These are phyloP conservation scores for Farysia itapuensis DNA, from an alignment of 1,284 basidiomycete genomes.

Conservation along the genomic window DNA sequence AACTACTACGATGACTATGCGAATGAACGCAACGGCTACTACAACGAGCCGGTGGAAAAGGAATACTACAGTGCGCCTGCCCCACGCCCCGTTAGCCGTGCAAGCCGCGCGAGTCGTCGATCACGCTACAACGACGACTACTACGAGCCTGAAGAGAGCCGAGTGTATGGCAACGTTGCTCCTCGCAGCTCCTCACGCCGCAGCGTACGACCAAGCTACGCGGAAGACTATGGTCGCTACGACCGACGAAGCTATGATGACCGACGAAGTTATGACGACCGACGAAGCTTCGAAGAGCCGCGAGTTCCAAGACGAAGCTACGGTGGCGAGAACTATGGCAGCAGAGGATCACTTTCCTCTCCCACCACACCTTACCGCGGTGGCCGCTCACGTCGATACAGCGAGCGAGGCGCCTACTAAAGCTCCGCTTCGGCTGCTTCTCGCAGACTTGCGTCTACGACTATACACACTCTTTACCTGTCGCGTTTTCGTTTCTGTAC, in stretches of 20 bases:
- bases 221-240: slow-evolving; percentile 14
- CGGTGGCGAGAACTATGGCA: slow-evolving; percentile 18
- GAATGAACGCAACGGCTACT: slow-evolving; percentile 27
- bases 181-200: slow-evolving; percentile 18
- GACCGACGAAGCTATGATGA: slow-evolving; percentile 12
- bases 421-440: too few relatives aligned
- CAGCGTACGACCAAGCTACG: slow-evolving; percentile 2
- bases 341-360: slow-evolving; percentile 21
- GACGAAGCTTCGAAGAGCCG: too few relatives aligned
- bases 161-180: slow-evolving; percentile 32
- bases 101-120: slow-evolving; percentile 26
- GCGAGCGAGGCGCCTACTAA: slow-evolving; percentile 38
- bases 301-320: slow-evolving; percentile 16
- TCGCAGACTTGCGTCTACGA: too few relatives aligned
- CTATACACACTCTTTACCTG: too few relatives aligned
- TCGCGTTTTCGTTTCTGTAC: too few relatives aligned
- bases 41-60: slow-evolving; percentile 12
- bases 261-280: slow-evolving; percentile 26
- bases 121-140: slow-evolving; percentile 37
- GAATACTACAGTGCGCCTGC: slow-evolving; percentile 17
- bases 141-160: slow-evolving; percentile 30
- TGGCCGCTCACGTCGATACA: slow-evolving; percentile 33
- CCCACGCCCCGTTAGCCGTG: slow-evolving; percentile 22
- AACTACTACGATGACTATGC: slow-evolving; percentile 40
- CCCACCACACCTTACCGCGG: slow-evolving; percentile 25